These are phyloP conservation scores for Thermomucor indicae-seudaticae DNA, from an alignment of 371 early-diverging fungal species.

Conservation along the genomic window DNA sequence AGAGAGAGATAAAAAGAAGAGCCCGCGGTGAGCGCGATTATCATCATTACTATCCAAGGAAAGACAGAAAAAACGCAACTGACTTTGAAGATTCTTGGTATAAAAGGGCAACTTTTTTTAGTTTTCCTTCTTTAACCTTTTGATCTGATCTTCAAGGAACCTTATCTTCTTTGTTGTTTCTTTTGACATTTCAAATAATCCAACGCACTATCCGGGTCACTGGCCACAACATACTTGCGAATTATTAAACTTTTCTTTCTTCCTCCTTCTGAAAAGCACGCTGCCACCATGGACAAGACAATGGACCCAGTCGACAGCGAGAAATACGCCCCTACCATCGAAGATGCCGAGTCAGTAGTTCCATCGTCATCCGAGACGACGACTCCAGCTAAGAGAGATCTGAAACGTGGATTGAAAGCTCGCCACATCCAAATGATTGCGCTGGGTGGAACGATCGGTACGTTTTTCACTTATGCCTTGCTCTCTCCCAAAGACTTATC, in stretches of 20 bases:
- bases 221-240: constrained; percentile 29
- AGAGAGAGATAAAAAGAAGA: too few species aligned
- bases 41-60: too few species aligned
- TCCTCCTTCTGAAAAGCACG: constrained; percentile 8
- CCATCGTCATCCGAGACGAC: not conserved
- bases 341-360: constrained; percentile 12
- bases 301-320: too few species aligned
- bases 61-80: too few species aligned
- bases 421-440: constrained; percentile 63
- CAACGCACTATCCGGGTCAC: constrained; percentile 34
- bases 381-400: constrained; percentile 1
- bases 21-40: too few species aligned
- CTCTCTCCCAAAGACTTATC: not conserved
- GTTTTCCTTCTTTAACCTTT: too few species aligned
- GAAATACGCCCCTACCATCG: constrained; percentile 21
- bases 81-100: too few species aligned
- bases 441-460: constrained; percentile 59
- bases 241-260: constrained; percentile 6
- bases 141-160: too few species aligned
- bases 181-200: not conserved
- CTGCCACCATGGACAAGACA: constrained; percentile 1
- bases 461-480: not conserved
- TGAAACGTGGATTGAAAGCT: constrained; percentile 45
- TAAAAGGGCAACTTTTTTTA: too few species aligned
- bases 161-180: not conserved